Percentiles rank a stretch among this genome's conserved stretches.
phyloP scores from a whole-genome alignment of 2,329 filamentous ascomycete species.

The Diaporthe aspalathi region DNA sequence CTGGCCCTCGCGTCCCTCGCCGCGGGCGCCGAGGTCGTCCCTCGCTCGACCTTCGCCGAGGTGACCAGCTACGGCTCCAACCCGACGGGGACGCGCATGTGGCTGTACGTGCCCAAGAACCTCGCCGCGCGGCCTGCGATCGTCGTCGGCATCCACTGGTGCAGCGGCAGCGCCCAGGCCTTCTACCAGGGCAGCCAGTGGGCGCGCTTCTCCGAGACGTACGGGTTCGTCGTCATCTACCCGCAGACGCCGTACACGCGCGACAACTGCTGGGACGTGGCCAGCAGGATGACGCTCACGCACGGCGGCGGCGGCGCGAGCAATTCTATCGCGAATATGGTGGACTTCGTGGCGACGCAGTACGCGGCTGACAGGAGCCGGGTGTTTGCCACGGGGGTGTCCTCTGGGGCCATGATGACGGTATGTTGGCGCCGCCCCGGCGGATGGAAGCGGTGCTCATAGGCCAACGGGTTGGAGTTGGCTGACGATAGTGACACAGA shows the following conservation, averaged over 20 bases:
- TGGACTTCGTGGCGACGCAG: not conserved
- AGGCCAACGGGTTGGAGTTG: no score
- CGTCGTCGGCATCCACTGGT: slow-evolving; percentile 58
- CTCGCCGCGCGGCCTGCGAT: slow-evolving; percentile 4
- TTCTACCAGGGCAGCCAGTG: slow-evolving; percentile 64
- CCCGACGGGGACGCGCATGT: slow-evolving; percentile 55
- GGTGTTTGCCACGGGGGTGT: slow-evolving; percentile 65
- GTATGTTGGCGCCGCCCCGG: slow-evolving; percentile 44
- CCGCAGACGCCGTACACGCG: slow-evolving; percentile 59
- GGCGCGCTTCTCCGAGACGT: slow-evolving; percentile 53
- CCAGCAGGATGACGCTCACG: slow-evolving; percentile 59
- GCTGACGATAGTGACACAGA: no score
- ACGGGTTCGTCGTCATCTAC: slow-evolving; percentile 65
- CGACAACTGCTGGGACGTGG: slow-evolving; percentile 69
- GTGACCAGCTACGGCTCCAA: slow-evolving; percentile 46
- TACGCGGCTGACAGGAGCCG: slow-evolving; percentile 63
- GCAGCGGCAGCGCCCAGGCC: slow-evolving; percentile 59
- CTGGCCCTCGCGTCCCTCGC: not conserved
- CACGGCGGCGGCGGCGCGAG: slow-evolving; percentile 69
- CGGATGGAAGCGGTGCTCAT: slow-evolving; percentile 39
- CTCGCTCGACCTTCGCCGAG: slow-evolving; percentile 20
- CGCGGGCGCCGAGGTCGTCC: not conserved
- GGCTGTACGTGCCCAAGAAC: slow-evolving; percentile 50
- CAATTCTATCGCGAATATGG: slow-evolving; percentile 68
- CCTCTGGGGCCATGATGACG: slow-evolving; percentile 64